Percentiles rank a stretch among this genome's conserved stretches.
phyloP scores from a whole-genome alignment of 306 rosid genomes.

The Acacia melanoxylon region DNA sequence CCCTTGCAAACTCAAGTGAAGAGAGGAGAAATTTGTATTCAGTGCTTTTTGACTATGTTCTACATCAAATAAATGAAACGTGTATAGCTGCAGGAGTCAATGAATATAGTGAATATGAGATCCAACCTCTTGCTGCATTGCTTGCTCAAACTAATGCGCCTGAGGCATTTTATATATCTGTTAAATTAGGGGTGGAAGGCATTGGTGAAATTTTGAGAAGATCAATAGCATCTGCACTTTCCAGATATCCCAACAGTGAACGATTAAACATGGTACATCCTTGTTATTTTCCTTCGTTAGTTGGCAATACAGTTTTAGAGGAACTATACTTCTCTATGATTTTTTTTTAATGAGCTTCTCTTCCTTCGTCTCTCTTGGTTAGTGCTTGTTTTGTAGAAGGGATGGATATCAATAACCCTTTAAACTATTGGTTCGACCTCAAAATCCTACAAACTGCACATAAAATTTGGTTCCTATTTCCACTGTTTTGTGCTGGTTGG shows the following conservation, averaged over 20 bases:
- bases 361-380: not conserved
- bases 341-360: not conserved
- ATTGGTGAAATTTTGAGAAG: constrained; percentile 90
- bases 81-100: constrained; percentile 66
- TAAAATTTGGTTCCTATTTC: not conserved
- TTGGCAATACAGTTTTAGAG: constrained; percentile 9
- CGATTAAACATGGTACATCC: constrained; percentile 74
- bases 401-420: not conserved
- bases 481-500: constrained; percentile 21
- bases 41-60: constrained; percentile 89
- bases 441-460: constrained; percentile 4
- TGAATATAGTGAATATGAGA: constrained; percentile 84
- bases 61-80: constrained; percentile 83
- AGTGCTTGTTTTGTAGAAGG: constrained; percentile 14
- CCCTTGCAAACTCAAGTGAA: constrained; percentile 84
- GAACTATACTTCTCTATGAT: constrained; percentile 16
- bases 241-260: constrained; percentile 80
- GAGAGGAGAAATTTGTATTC: constrained; percentile 86
- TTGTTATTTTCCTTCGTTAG: constrained; percentile 8
- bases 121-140: constrained; percentile 86
- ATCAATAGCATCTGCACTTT: constrained; percentile 73
- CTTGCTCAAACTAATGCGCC: constrained; percentile 89
- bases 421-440: constrained; percentile 15
- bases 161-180: constrained; percentile 87
- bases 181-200: constrained; percentile 95